Evolutionary conservation across 2,329 filamentous ascomycete genomes (phyloP), one percentile per base, ranked within the genome.

Genomic region (Ceratocystis huliohia): DNA sequence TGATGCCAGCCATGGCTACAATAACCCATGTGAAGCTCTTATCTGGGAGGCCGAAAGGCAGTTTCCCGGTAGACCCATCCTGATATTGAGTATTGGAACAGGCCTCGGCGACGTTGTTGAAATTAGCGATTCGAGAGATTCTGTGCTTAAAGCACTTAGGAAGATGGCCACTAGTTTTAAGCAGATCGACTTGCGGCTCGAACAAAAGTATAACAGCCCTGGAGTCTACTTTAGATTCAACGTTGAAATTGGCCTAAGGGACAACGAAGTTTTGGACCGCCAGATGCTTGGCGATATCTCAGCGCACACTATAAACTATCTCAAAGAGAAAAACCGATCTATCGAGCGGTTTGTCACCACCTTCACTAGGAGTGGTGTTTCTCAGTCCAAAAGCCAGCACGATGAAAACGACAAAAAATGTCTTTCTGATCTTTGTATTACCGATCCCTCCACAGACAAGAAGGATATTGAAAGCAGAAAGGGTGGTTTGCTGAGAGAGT

Each of bases 11-110:
- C 70, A 74, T 25, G 72, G 72, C 1, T 69, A 72, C 44, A 75
- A 75, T 64, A 75, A 75, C 56, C 73, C 74, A 22, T 71, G 70
- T 57, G 69, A 73, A 22, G 67, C 72, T 1, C 68, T 75, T 13
- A 70, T 74, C 8, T 61, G 70, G 2, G 73, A 74, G 64, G 74
- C 74, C 7, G 45, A 67, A 50, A 61, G 45, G 1, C 68, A 70
- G 57, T 74, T 72, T 56, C 72, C 72, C 5, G 59, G 13, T 45
- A 64, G 46, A 8, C 69, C 25, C n/a, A 25, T 65, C 3, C 69
- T 64, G 8, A 45, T 73, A 22, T 68, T 73, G 1, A 73, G 72
- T 46, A 71, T 73, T 33, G 71, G 73, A 3, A 73, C 73, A 0
- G 72, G 72, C 1, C 67, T 72, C 5, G 70, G 70, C 8, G 41